Evolutionary conservation across 305 asterid genomes (phyloP).

Genomic region (Ajuga reptans): DNA sequence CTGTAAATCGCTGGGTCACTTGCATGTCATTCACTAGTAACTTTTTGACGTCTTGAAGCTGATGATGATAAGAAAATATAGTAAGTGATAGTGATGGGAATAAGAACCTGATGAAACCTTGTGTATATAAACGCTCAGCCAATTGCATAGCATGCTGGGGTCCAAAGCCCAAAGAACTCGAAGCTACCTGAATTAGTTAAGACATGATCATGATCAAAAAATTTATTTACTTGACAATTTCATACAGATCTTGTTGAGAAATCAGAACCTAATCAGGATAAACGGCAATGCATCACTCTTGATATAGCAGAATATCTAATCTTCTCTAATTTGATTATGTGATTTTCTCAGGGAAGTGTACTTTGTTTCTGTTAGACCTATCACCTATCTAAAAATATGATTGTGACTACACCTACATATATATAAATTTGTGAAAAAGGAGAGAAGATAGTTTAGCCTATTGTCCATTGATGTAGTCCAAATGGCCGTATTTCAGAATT

Average conservation of each 20-base stretch:
- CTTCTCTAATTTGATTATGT: neutral
- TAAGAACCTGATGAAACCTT: constrained; percentile 77
- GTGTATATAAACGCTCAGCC: constrained; percentile 91
- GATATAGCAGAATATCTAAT: neutral
- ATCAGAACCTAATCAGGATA: neutral
- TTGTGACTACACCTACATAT: neutral
- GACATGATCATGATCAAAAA: constrained; percentile 5
- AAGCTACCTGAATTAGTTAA: constrained; percentile 61
- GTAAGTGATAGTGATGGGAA: constrained; percentile 7
- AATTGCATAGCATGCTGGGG: constrained; percentile 88
- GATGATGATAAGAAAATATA: neutral
- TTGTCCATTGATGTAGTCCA: neutral
- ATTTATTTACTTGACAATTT: neutral
- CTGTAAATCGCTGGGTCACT: neutral
- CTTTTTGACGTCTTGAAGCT: neutral
- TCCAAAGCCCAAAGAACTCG: constrained; percentile 85
- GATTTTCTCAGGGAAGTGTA: neutral
- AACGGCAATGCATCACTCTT: neutral
- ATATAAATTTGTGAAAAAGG: neutral
- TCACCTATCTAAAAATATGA: neutral
- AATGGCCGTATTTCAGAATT: neutral
- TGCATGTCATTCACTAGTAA: neutral
- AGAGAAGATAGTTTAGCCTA: neutral
- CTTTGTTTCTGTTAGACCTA: neutral
- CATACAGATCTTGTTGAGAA: neutral